Evolutionary conservation across 768 basidiomycete genomes (phyloP), one percentile per base, ranked within the genome.

Genomic region (Tricholoma sp.): DNA sequence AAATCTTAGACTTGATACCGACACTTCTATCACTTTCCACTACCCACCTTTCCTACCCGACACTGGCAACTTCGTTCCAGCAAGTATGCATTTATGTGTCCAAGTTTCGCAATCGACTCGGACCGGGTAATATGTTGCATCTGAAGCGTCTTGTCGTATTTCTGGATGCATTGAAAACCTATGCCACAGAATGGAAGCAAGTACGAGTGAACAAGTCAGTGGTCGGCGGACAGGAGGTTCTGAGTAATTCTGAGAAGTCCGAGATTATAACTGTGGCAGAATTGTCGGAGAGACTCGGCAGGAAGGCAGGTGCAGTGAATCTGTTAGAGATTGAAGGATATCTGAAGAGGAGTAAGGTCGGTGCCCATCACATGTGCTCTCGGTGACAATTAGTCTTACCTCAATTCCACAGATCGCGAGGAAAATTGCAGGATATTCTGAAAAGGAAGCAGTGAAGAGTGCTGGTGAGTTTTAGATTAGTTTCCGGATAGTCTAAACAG

Each of bases 1-100:
- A 5, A 45, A 22, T 11, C 5, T 11, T 57, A 95, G 93, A 97
- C 69, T 72, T 97, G 50, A 93, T 95, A 64, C 86, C 94, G 18
- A 93, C 94, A 0, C 75, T 99, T 2, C 81, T 99, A 8, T 89
- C 92, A 0, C 77, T 97, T 29, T 91, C 96, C 55, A 90, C 90
- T 1, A 77, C 83, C 24, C 74, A 80, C 4, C 74, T 98, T 3
- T 76, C 87, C 4, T 77, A 79, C 11, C 59, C 70, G 1, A 83
- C 77, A 8, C 75, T 98, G 14, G 65, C 73, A 1, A 76, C 75
- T 2, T 90, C 93, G 0, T 73, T 89, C 4, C 75, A 78, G 21
- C 95, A 98, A 72, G 84, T 97, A 11, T 78, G 79, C 22, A 76
- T 77, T 27, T 98, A 98, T 71, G 76, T 93, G 9, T 70, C 80